Conservation (phyloP, 1,284 basidiomycete genomes). For the Puccinia polysora region DNA sequence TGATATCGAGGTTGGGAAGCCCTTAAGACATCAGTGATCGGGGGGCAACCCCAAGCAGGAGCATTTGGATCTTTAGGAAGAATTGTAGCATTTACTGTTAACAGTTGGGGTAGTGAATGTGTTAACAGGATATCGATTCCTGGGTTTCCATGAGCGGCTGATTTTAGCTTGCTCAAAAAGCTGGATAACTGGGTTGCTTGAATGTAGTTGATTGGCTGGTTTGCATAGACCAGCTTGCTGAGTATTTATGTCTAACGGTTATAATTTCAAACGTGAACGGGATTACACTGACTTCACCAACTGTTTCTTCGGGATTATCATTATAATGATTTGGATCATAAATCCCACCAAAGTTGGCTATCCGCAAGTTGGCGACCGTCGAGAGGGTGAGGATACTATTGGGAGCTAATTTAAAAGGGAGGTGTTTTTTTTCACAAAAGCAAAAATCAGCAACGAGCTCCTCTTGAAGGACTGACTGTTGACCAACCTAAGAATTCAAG, state of each 20-base stretch:
- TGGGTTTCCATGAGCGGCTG: neutral
- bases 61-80: slow-evolving; percentile 31
- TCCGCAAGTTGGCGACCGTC: slow-evolving; percentile 27
- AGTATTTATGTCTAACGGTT: neutral
- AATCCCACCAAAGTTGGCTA: slow-evolving; percentile 36
- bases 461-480: neutral
- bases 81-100: slow-evolving; percentile 26
- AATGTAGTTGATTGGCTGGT: slow-evolving; percentile 15
- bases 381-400: slow-evolving; percentile 33
- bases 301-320: neutral
- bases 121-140: slow-evolving; percentile 41
- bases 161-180: slow-evolving; percentile 28
- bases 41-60: slow-evolving; percentile 35
- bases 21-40: slow-evolving; percentile 35
- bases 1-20: slow-evolving; percentile 29
- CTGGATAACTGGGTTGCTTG: neutral
- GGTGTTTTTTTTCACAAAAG: no score
- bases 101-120: slow-evolving; percentile 32
- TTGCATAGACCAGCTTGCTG: neutral
- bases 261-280: neutral
- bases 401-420: slow-evolving; percentile 12
- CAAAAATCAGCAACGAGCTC: no score
- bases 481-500: slow-evolving; percentile 38
- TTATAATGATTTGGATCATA: slow-evolving; percentile 32
- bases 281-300: slow-evolving; percentile 2